phyloP scores from a whole-genome alignment of 2,329 filamentous ascomycete genomes.

The Myriosclerotinia scirpicola region DNA sequence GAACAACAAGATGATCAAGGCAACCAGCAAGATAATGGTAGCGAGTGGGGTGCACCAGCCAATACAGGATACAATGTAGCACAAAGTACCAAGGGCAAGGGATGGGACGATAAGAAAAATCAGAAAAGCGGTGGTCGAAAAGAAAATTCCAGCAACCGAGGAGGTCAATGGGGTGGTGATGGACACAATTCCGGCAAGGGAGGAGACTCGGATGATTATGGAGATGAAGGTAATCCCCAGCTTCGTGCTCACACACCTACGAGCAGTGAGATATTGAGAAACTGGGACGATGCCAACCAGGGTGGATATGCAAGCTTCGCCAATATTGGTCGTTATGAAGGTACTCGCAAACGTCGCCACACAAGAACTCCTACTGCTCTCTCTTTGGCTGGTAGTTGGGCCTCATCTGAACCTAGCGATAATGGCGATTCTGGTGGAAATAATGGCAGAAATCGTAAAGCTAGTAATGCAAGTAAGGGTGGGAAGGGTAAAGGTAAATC shows the following conservation, averaged over 20 bases:
- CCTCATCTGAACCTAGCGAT: background rate
- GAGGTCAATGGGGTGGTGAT: slow-evolving; percentile 20
- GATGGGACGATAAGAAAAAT: slow-evolving; percentile 18
- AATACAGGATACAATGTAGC: slow-evolving; percentile 3
- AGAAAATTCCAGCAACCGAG: background rate
- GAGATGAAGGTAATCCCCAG: slow-evolving; percentile 7
- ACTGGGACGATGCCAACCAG: background rate
- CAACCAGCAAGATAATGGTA: background rate
- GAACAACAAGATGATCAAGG: background rate
- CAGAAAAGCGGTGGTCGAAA: slow-evolving; percentile 5
- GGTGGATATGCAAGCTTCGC: background rate
- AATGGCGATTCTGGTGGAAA: background rate
- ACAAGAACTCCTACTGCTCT: slow-evolving; percentile 8
- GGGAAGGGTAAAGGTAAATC: slow-evolving; percentile 2
- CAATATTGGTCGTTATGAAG: background rate
- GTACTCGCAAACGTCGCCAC: background rate
- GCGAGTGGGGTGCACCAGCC: slow-evolving; percentile 1
- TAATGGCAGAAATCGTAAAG: background rate
- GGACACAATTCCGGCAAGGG: slow-evolving; percentile 16
- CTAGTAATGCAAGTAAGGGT: background rate
- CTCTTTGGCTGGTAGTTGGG: slow-evolving; percentile 18
- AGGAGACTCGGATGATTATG: slow-evolving; percentile 3
- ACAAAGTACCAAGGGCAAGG: slow-evolving; percentile 17
- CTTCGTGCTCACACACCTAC: slow-evolving; percentile 12
- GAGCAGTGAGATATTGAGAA: slow-evolving; percentile 3